Percentiles rank a stretch among this genome's conserved stretches.
phyloP scores from a whole-genome alignment of 148 eudicot genomes.

The Rhododendron griersonianum region DNA sequence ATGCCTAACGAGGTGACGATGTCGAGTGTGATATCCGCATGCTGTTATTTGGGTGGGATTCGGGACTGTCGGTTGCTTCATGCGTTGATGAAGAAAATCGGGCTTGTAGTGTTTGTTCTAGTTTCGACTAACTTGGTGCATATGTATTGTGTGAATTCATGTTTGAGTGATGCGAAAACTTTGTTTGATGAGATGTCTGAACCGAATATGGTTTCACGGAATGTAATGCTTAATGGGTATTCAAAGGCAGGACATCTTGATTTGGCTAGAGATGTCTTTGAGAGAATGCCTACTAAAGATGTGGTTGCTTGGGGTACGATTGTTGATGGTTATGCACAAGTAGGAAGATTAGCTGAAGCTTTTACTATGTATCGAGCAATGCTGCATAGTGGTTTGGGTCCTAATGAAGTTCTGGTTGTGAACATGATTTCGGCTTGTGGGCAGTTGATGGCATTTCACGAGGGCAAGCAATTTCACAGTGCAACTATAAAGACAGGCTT shows the following conservation, averaged over 20 bases:
- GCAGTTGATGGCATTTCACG: slow-evolving; percentile 34
- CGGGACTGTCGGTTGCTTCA: slow-evolving; percentile 41
- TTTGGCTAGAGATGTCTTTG: slow-evolving; percentile 61
- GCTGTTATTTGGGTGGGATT: slow-evolving; percentile 39
- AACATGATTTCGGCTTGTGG: slow-evolving; percentile 71
- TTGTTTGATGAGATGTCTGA: slow-evolving; percentile 68
- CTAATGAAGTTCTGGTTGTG: slow-evolving; percentile 82
- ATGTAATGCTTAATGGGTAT: slow-evolving; percentile 92
- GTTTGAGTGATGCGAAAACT: slow-evolving; percentile 47
- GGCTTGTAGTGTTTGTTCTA: slow-evolving; percentile 45
- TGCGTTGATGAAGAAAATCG: slow-evolving; percentile 54
- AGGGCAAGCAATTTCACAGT: slow-evolving; percentile 77
- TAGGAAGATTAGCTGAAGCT: slow-evolving; percentile 54
- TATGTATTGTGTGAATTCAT: slow-evolving; percentile 48
- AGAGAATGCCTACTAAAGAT: slow-evolving; percentile 53
- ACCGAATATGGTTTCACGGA: slow-evolving; percentile 71
- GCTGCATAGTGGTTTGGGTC: slow-evolving; percentile 44
- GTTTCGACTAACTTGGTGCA: slow-evolving; percentile 71
- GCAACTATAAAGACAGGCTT: slow-evolving; percentile 49
- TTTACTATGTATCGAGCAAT: slow-evolving; percentile 52
- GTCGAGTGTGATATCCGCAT: slow-evolving; percentile 66
- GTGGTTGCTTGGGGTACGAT: slow-evolving; percentile 89
- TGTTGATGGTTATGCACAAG: slow-evolving; percentile 54
- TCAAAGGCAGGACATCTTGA: slow-evolving; percentile 50
- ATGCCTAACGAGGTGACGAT: slow-evolving; percentile 68